Base-by-base conservation (phyloP, 352 stramenopile genomes). In the Phytopythium aichiense region DNA sequence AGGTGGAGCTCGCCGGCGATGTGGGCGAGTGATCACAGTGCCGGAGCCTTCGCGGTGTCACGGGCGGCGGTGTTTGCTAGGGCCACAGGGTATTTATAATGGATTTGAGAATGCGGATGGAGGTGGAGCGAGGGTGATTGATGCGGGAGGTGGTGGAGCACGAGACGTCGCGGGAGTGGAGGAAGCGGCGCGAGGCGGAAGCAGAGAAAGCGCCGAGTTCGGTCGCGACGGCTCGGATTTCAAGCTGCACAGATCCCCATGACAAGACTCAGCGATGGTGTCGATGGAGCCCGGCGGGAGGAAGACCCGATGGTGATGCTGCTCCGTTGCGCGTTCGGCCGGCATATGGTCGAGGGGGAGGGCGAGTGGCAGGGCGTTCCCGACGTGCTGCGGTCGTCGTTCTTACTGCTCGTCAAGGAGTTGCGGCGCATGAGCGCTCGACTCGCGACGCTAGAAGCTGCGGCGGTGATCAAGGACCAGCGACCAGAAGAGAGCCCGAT, bases 321-420 rank as follows among this genome's bases (percentile, higher is more conserved):
- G 54, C 58, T 88, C 37, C 56, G 72, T 16, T 58, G 71, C 35
- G 68, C 74, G 48, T 86, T 87, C 38, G 75, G 73, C 2, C 49
- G 52, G 40, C 67, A 56, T 20, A 64, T 85, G 31, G 35, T 82
- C 4, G 62, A 74, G 0, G 76, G 67, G 12, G 52, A 58, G n/a
- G 68, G 64, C 5, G 78, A 86, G 58, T 90, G 81, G 81, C 28
- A 23, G 1, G 69, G 68, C 42, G 77, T 87, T 9, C 60, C 70
- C 1, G 68, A 74, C 15, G 81, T 87, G 20, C 65, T 90, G 31
- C 77, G 81, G 37, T 79, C 69, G 60, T 79, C 78, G 25, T 79
- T 90, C 30, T 57, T 86, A 43, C 50, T 88, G 18, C 48, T 90
- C 35, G 69, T 76, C 11, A 69, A 81, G 46, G 74, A 81, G 43